Evolutionary conservation across 1,139 yeast genomes (phyloP).

Genomic region (Starmera stellimalicola): DNA sequence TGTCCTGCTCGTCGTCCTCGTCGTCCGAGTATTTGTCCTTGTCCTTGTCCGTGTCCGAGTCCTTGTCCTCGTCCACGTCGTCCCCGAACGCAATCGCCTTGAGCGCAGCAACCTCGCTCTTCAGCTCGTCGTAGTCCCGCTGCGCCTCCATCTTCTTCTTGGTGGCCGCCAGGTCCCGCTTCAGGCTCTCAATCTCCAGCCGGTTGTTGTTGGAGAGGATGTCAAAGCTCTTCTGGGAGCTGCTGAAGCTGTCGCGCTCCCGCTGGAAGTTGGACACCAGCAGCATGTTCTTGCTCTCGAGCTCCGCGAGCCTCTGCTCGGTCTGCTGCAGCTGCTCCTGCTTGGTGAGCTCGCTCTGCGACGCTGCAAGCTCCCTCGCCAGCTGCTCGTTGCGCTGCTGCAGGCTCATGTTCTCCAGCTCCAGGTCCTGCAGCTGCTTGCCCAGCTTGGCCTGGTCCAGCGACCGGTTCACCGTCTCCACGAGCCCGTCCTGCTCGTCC

Average conservation of each 20-base stretch:
- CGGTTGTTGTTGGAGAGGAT: conserved; percentile 25
- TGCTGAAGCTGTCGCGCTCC: conserved; percentile 17
- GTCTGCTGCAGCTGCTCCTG: conserved; percentile 23
- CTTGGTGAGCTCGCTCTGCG: conserved; percentile 21
- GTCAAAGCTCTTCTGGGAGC: conserved; percentile 18
- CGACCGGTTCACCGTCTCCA: conserved; percentile 4
- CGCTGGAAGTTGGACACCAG: conserved; percentile 57
- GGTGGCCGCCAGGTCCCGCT: conserved; percentile 40
- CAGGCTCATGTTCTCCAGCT: conserved; percentile 57
- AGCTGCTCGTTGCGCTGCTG: conserved; percentile 74
- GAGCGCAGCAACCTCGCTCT: conserved; percentile 61
- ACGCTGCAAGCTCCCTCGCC: conserved; percentile 49
- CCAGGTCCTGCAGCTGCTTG: conserved; percentile 68
- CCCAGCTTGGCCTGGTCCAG: conserved; percentile 50
- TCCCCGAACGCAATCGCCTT: conserved; percentile 66
- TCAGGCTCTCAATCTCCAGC: conserved; percentile 26
- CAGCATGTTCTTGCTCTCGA: conserved; percentile 60
- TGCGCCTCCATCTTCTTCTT: conserved; percentile 34
- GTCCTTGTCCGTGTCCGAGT: conserved; percentile 15
- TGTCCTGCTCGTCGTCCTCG: conserved; percentile 10
- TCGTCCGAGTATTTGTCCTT: conserved; percentile 8
- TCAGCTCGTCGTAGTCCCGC: conserved; percentile 68
- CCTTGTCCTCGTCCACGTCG: conserved; percentile 27
- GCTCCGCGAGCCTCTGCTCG: conserved; percentile 37
- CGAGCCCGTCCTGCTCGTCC: conserved; percentile 11